These are phyloP conservation scores for Malus hybrid DNA, from an alignment of 331 rosid genomes.

Conservation along the genomic window DNA sequence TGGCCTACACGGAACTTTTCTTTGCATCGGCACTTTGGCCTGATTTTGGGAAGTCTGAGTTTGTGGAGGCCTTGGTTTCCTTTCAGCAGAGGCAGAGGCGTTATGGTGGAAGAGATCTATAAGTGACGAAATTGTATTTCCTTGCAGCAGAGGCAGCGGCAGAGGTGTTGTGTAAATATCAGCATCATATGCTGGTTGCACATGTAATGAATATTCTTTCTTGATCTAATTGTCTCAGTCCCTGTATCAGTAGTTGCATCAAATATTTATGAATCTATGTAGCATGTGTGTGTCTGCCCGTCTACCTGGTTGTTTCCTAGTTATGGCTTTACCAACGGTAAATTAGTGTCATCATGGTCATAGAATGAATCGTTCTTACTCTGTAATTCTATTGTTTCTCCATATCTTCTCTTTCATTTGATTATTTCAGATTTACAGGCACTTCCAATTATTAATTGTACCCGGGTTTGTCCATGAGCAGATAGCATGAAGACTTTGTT, in stretches of 20 bases:
- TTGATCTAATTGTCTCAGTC: neutral
- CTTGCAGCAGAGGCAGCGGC: too few relatives aligned
- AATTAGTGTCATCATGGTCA: neutral
- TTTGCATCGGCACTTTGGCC: conserved; percentile 55
- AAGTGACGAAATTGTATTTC: neutral
- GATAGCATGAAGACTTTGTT: neutral
- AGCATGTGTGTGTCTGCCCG: neutral
- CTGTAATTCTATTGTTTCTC: neutral
- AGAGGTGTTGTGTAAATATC: neutral
- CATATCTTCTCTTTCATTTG: neutral
- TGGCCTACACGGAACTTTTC: conserved; percentile 73
- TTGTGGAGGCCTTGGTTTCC: conserved; percentile 54
- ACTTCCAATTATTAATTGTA: neutral
- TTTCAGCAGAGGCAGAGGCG: conserved; percentile 65
- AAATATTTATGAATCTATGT: neutral
- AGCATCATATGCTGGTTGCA: neutral
- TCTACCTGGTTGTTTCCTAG: neutral
- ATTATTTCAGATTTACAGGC: neutral
- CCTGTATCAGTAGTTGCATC: neutral
- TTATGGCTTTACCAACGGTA: too few relatives aligned
- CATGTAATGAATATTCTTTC: neutral
- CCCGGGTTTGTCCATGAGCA: neutral
- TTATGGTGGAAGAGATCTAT: conserved; percentile 35
- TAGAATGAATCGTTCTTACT: neutral
- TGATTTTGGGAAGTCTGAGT: conserved; percentile 57